Base-by-base conservation (phyloP, 2,329 filamentous ascomycete genomes). In the Chaetomium globosum region DNA sequence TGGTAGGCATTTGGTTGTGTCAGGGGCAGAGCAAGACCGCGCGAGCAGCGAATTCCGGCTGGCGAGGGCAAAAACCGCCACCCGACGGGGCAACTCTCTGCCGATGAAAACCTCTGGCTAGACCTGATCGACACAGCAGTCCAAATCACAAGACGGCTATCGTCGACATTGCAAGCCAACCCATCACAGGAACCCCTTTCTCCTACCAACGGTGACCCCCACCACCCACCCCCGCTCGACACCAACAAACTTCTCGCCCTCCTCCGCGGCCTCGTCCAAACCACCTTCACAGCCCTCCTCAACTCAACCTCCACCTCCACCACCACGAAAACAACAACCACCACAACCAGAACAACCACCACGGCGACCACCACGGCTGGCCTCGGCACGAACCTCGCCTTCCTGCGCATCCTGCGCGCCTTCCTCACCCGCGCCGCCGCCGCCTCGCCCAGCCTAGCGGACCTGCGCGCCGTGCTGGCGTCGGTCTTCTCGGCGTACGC, bases 401-500 rank as follows among this genome's bases (percentile, higher is more conserved):
- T 99, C 76, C 83, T 99, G 12, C 90, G 90, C 64, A 91, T 99
- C 69, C 83, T 99, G 16, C 88, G 93, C 57, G 90, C 91, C 6
- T 99, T 99, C 75, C 86, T 99, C 33, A 87, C 90, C 0, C 87
- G 92, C 54, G 94, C 93, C 0, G 90, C 92, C 0, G 84, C 86
- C 28, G 88, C 89, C 21, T 96, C 93, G 0, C 93, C 95, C 0
- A 96, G 91, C 13, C 82, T 99, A 1, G 89, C 92, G 1, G 93
- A 98, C 74, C 83, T 99, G 3, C 89, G 95, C 53, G 86, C 86
- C 7, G 93, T 98, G 0, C 84, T 99, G 1, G 82, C 87, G 0
- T 95, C 93, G 13, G 94, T 99, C 63, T 98, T 99, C 78, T 88
- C 94, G 0, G 94, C 95, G 0, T 99, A 99, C 75, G 89, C 93